phyloP scores from a whole-genome alignment of 2,329 filamentous ascomycete species.

The Phialophora tarda region DNA sequence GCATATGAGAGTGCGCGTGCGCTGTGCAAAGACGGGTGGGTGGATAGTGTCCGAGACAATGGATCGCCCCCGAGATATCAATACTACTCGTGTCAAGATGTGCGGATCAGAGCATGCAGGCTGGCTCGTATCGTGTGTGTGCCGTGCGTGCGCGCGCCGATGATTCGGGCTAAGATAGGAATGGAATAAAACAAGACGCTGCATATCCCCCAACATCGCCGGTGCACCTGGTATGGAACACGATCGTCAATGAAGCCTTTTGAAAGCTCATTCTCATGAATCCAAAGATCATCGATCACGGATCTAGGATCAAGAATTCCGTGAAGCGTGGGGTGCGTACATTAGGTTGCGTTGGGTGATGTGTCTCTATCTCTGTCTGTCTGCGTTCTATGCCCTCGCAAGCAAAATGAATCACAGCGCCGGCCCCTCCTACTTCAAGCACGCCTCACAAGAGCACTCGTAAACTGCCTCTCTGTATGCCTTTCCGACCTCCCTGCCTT shows the following conservation, averaged over 20 bases:
- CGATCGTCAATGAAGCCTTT: background rate
- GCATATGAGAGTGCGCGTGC: background rate
- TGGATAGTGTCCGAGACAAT: background rate
- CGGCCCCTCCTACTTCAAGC: background rate
- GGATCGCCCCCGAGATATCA: background rate
- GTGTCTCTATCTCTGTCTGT: background rate
- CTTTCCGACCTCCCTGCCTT: background rate
- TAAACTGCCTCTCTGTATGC: background rate
- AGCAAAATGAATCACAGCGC: background rate
- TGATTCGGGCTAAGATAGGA: background rate
- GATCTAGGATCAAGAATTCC: too few species aligned
- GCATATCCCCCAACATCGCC: background rate
- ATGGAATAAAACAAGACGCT: background rate
- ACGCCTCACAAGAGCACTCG: background rate
- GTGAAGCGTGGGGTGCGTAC: too few species aligned
- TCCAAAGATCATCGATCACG: too few species aligned
- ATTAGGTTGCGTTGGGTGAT: background rate
- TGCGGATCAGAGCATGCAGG: background rate
- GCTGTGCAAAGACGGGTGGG: too few species aligned
- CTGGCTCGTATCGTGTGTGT: background rate
- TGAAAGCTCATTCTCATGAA: background rate
- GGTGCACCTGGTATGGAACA: background rate
- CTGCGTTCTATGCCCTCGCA: background rate
- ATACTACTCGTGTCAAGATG: background rate
- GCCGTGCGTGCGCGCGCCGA: background rate